These are phyloP conservation scores for Xylariaceae sp. DNA, from an alignment of 2,329 filamentous ascomycete genomes.

Conservation along the genomic window DNA sequence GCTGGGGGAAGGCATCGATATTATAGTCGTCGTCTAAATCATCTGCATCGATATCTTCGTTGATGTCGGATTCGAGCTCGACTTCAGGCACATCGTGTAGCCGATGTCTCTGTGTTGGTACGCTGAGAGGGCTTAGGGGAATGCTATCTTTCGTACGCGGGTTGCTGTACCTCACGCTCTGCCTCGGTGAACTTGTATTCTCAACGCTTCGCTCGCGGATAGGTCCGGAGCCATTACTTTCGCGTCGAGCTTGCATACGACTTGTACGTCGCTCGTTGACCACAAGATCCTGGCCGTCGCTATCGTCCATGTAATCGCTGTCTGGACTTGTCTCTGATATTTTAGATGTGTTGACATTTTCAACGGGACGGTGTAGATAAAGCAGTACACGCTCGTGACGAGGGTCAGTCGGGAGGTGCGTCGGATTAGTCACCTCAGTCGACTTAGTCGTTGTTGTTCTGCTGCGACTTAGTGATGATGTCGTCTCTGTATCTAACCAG, in stretches of 20 bases:
- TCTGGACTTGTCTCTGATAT: constrained; percentile 26
- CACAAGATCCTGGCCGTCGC: constrained; percentile 20
- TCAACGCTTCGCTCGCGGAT: constrained; percentile 1
- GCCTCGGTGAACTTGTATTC: constrained; percentile 4
- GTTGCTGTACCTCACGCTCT: constrained; percentile 8
- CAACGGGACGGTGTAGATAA: constrained; percentile 30
- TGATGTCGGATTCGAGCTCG: constrained; percentile 4
- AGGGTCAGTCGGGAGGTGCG: neutral
- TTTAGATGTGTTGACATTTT: constrained; percentile 24
- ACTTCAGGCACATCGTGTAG: constrained; percentile 18
- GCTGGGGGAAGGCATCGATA: constrained; percentile 3
- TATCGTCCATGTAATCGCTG: constrained; percentile 17
- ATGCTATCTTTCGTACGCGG: constrained; percentile 18
- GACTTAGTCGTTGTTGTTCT: too few relatives aligned
- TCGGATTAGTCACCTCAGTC: neutral
- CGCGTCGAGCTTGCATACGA: constrained; percentile 16
- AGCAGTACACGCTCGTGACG: constrained; percentile 30
- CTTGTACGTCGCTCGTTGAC: constrained; percentile 19
- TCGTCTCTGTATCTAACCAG: neutral
- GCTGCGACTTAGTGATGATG: neutral
- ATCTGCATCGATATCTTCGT: constrained; percentile 10
- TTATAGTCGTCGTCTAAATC: constrained; percentile 8
- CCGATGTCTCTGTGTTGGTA: constrained; percentile 3
- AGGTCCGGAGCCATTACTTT: constrained; percentile 4
- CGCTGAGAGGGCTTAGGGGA: constrained; percentile 15